Evolutionary conservation across 305 asterid genomes (phyloP), one percentile per base, ranked within the genome.

Genomic region (Caryopteris hybrid): DNA sequence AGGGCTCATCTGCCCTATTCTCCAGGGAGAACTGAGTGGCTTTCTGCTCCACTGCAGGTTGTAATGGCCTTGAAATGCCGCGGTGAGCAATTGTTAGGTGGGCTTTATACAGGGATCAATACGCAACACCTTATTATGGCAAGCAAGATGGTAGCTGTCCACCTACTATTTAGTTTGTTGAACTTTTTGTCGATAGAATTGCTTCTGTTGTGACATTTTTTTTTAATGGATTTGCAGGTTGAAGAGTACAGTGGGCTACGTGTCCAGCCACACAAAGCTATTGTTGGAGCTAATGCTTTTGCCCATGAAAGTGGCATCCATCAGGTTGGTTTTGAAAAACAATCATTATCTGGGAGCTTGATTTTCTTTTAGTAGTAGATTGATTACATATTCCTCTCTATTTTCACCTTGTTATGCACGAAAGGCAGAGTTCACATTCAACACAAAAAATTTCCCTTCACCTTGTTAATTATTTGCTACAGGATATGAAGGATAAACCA

Each of bases 301-400:
- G 96, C 99, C 73, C 99, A 93, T 87, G 97, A 91, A 84, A 91
- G 99, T 82, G 99, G 99, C 33, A 88, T 91, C 78, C 99, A 93
- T 83, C 99, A 93, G 96, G 98, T 90, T 71, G 63, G 80, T 76
- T 34, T 71, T 68, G 45, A 31, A 52, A 9, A 23, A 13, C 25
- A 33, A 31, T 20, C 43, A 38, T 4, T 16, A 46, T 36, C 39
- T 34, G 12, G 29, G 48, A 69, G 47, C 8, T 69, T 66, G 20
- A 34, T 66, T 16, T 48, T 22, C 52, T 50, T 39, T 25, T 61
- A 20, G 13, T 11, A 16, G 3, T 14, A 23, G 27, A 18, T 10
- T 46, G 13, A 20, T 20, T 54, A 25, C 43, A 29, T 50, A 0
- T 17, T 50, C 36, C 3, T 5, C 42, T 18, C 8, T 22, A 50